Evolutionary conservation across 2,329 filamentous ascomycete genomes (phyloP).

Genomic region (Talaromyces sp.): DNA sequence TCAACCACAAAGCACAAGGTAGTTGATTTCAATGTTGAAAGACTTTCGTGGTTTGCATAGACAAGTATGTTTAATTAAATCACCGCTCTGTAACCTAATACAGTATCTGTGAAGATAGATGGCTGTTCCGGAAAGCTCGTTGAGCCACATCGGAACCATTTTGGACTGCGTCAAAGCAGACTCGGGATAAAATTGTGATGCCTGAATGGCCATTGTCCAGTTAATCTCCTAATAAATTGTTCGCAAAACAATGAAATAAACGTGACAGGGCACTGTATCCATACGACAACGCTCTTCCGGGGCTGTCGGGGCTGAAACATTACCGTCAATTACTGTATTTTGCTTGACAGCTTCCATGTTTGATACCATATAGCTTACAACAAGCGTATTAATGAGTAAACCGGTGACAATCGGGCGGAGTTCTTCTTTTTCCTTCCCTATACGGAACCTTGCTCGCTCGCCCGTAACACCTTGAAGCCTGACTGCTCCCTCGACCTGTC

Average conservation of each 20-base stretch:
- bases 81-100: background rate
- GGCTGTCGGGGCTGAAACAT: background rate
- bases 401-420: background rate
- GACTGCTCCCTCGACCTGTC: too few relatives aligned
- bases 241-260: background rate
- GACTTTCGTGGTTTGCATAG: background rate
- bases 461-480: too few relatives aligned
- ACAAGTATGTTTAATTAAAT: background rate
- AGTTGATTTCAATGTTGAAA: background rate
- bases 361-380: background rate
- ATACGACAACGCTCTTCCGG: background rate
- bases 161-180: background rate
- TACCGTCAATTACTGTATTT: background rate
- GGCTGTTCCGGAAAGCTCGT: background rate
- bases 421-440: too few relatives aligned
- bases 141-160: background rate
- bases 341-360: background rate
- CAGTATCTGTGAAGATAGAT: background rate
- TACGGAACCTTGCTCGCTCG: too few relatives aligned
- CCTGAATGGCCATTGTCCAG: background rate
- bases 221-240: background rate
- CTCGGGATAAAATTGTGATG: background rate
- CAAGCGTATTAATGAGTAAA: background rate
- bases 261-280: background rate
- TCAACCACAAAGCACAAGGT: background rate